Base-by-base conservation (phyloP, 2,329 filamentous ascomycete species). In the Knoxdaviesia proteae region DNA sequence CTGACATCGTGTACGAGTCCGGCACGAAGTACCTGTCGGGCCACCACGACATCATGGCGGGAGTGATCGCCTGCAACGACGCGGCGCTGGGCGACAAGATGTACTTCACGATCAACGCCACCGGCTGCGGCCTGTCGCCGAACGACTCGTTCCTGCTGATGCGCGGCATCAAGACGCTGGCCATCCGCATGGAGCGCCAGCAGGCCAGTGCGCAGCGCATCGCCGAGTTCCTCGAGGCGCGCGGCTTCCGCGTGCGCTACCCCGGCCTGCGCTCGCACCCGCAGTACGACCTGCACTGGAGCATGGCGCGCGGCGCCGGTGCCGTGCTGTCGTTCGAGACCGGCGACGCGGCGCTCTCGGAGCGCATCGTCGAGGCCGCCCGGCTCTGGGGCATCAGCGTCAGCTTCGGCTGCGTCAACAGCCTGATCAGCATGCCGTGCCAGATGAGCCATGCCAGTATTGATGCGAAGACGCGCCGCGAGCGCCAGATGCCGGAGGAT, bases 401-500 rank as follows among this genome's bases (percentile, higher is more conserved):
- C 46, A 94, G 84, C 55, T 98, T 98, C 57, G 90, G 90, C 40
- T 96, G 90, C 58, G 90, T 98, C 50, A 98, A 98, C 65, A 93
- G 84, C 57, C 65, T 98, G 58, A 98, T 98, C 61, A 94, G 87
- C 64, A 94, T 98, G 88, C 88, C 90, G 6, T 98, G 90, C 63
- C 86, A 88, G 54, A 98, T 98, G 92, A 96, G 88, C 61, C 90
- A 98, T 61, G 90, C 90, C 36, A 94, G 84, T 56, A 98, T 98
- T 54, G 90, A 96, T 56, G 83, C 86, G 46, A 93, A 94, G 65
- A 96, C 87, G 42, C 70, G 90, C 51, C 69, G 75, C 52, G 86
- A 93, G 62, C 73, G 87, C 49, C 79, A 88, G 49, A 81, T 98
- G 77, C 90, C 90, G 7, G 90, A 98, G 61, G 90, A 98, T 58